Percentiles rank a stretch among this genome's conserved stretches.
These are phyloP conservation scores for Aspergillus spinulosporus DNA, from an alignment of 2,329 filamentous ascomycete genomes.

Conservation along the genomic window DNA sequence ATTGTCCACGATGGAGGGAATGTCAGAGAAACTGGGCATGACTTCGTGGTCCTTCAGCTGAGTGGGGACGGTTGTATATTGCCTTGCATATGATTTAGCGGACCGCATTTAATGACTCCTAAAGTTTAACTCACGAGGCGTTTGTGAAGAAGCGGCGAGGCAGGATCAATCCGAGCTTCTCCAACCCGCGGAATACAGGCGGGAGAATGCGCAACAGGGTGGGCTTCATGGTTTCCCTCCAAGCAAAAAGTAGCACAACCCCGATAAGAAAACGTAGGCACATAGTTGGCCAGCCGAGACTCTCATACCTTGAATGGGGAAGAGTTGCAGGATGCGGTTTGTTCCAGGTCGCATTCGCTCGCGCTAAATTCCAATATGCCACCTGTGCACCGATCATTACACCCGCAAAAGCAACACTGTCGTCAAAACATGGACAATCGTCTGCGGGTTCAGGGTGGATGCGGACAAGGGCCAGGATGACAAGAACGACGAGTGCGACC, in stretches of 20 bases:
- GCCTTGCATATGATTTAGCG: conserved; percentile 46
- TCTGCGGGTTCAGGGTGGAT: conserved; percentile 95
- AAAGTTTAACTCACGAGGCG: conserved; percentile 60
- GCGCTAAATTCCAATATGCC: conserved; percentile 79
- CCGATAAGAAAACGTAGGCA: conserved; percentile 72
- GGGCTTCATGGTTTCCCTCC: conserved; percentile 89
- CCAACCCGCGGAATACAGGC: conserved; percentile 82
- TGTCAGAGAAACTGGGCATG: conserved; percentile 82
- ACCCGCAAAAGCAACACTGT: conserved; percentile 89
- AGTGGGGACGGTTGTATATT: conserved; percentile 77
- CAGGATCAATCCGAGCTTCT: conserved; percentile 73
- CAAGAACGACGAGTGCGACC: conserved; percentile 62
- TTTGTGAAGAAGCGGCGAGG: conserved; percentile 89
- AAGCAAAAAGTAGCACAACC: conserved; percentile 79
- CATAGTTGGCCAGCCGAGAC: conserved; percentile 66
- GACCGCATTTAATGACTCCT: background rate
- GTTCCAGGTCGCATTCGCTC: conserved; percentile 55
- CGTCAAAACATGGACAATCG: conserved; percentile 95
- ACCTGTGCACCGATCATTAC: conserved; percentile 82
- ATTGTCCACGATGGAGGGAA: conserved; percentile 77
- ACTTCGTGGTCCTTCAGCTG: conserved; percentile 79
- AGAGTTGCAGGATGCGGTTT: conserved; percentile 60
- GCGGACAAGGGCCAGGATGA: conserved; percentile 74
- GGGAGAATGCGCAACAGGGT: conserved; percentile 74
- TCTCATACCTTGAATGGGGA: conserved; percentile 61